phyloP scores from a whole-genome alignment of 2,329 filamentous ascomycete species.

The Ascocoryne sarcoides region DNA sequence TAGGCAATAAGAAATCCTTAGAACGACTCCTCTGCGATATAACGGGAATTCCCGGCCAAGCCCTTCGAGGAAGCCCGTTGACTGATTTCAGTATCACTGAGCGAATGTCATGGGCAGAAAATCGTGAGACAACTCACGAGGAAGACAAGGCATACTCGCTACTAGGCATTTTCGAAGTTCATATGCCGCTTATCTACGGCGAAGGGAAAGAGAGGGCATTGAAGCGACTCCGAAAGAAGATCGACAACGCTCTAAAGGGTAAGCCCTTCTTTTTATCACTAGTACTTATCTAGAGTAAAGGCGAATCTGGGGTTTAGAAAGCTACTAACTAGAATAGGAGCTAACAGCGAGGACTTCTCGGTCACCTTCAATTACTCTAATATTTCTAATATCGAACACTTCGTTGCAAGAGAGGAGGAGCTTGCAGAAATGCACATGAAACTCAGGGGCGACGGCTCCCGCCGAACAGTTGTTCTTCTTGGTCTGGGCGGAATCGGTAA shows the following conservation, averaged over 20 bases:
- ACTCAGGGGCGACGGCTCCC: slow-evolving; percentile 20
- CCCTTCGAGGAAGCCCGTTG: slow-evolving; percentile 11
- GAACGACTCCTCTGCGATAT: slow-evolving; percentile 14
- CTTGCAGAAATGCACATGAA: slow-evolving; percentile 25
- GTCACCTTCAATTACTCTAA: slow-evolving; percentile 24
- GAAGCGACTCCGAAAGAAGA: slow-evolving; percentile 29
- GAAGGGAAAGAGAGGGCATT: slow-evolving; percentile 29
- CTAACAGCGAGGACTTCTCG: slow-evolving; percentile 19
- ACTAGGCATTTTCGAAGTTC: slow-evolving; percentile 36
- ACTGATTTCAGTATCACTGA: slow-evolving; percentile 11
- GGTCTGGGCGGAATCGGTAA: slow-evolving; percentile 6
- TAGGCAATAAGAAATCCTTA: slow-evolving; percentile 14
- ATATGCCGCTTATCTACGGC: slow-evolving; percentile 37
- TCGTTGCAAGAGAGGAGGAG: slow-evolving; percentile 28
- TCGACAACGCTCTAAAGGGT: slow-evolving; percentile 15
- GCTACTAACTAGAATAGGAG: slow-evolving; percentile 5
- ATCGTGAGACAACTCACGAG: slow-evolving; percentile 26
- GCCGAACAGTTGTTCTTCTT: slow-evolving; percentile 4
- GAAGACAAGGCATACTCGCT: slow-evolving; percentile 39
- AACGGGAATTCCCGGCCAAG: slow-evolving; percentile 11
- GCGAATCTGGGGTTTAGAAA: not conserved
- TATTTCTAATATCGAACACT: slow-evolving; percentile 22
- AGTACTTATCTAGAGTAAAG: not conserved
- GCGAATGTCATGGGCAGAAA: slow-evolving; percentile 33
- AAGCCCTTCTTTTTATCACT: not conserved